Evolutionary conservation across 495 filamentous ascomycete species (phyloP).

Genomic region (Trypethelium eluteriae): DNA sequence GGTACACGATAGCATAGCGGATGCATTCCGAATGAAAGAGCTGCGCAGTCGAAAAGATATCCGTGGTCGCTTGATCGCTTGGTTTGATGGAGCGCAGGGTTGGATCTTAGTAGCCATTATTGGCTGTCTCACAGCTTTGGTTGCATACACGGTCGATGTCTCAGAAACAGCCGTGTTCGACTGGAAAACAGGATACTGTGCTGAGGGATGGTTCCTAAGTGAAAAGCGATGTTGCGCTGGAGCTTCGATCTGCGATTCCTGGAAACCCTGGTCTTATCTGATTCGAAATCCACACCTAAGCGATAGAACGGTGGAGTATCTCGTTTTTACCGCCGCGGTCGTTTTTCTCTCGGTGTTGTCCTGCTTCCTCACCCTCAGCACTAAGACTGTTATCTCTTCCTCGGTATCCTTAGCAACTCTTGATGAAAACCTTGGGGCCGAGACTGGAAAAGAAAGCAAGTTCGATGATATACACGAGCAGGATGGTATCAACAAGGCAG

Average conservation of each 20-base stretch:
- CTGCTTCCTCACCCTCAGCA: slow-evolving; percentile 73
- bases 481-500: slow-evolving; percentile 22
- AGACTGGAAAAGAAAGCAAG: slow-evolving; percentile 34
- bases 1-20: slow-evolving; percentile 96
- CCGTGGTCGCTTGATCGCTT: slow-evolving; percentile 64
- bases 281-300: slow-evolving; percentile 48
- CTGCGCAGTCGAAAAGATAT: slow-evolving; percentile 76
- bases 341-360: slow-evolving; percentile 65
- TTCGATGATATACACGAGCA: slow-evolving; percentile 35
- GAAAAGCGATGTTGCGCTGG: slow-evolving; percentile 72
- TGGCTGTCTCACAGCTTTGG: slow-evolving; percentile 72
- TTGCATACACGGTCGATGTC: slow-evolving; percentile 86
- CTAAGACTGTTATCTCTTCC: slow-evolving; percentile 86
- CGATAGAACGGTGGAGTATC: slow-evolving; percentile 61
- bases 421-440: slow-evolving; percentile 65
- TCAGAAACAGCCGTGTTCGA: slow-evolving; percentile 80
- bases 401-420: slow-evolving; percentile 76
- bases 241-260: slow-evolving; percentile 52
- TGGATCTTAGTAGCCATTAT: slow-evolving; percentile 92
- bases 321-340: slow-evolving; percentile 61
- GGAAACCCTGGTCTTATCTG: slow-evolving; percentile 69
- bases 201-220: slow-evolving; percentile 58
- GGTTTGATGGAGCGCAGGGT: slow-evolving; percentile 84
- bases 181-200: slow-evolving; percentile 84
- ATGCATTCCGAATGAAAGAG: slow-evolving; percentile 78